Percentiles rank a stretch among this genome's conserved stretches.
Conservation (phyloP, 345 rosid species). For the Populus euphratica region DNA sequence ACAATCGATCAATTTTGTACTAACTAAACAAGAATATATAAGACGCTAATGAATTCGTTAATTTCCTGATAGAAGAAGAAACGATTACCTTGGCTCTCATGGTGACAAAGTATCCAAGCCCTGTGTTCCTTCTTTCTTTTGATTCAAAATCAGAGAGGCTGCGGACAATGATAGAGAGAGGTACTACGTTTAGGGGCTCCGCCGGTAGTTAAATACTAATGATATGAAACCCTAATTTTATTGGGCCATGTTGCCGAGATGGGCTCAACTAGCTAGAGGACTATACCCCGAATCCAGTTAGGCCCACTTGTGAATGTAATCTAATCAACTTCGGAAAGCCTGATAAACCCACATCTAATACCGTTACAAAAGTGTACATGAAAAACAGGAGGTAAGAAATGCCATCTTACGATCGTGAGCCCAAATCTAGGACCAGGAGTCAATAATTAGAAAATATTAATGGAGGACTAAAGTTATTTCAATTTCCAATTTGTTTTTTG, state of each 20-base stretch:
- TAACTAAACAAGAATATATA: background rate
- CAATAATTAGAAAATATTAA: background rate
- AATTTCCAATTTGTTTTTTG: background rate
- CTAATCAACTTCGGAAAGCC: background rate
- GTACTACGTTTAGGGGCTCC: background rate
- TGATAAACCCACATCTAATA: background rate
- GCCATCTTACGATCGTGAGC: background rate
- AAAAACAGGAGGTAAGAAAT: background rate
- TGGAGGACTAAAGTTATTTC: background rate
- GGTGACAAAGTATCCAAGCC: conserved; percentile 11
- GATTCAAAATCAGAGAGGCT: conserved; percentile 26
- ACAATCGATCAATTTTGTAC: background rate
- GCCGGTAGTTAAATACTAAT: background rate
- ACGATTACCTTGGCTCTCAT: conserved; percentile 85
- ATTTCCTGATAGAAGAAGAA: background rate
- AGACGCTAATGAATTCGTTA: background rate
- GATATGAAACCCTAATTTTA: conserved; percentile 16
- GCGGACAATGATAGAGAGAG: background rate
- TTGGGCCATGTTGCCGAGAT: background rate
- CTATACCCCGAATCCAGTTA: background rate
- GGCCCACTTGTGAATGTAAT: background rate
- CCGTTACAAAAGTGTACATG: background rate
- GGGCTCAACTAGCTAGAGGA: background rate
- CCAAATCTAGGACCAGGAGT: background rate
- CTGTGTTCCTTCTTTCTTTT: background rate